Conservation (phyloP, 2,329 filamentous ascomycete species). For the Aspergillus melleus region DNA sequence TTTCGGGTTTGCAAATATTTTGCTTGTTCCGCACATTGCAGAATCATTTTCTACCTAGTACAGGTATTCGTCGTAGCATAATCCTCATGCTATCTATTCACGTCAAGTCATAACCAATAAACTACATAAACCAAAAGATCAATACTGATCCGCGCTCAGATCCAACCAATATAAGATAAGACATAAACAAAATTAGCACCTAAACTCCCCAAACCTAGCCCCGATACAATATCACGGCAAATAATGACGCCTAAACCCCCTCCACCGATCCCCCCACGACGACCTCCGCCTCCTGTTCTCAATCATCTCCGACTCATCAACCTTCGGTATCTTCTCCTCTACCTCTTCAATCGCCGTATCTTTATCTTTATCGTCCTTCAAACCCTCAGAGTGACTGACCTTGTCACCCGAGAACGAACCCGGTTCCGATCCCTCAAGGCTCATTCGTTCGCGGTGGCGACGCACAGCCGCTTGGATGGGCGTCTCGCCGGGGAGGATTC, state of each 20-base stretch:
- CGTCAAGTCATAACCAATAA: too few relatives aligned
- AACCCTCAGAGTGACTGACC: too few relatives aligned
- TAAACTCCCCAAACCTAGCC: too few relatives aligned
- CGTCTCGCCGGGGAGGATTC: neutral
- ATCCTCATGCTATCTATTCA: too few relatives aligned
- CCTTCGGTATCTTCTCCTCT: neutral
- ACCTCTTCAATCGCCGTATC: neutral
- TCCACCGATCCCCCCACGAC: neutral
- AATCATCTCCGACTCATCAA: neutral
- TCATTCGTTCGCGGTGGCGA: neutral
- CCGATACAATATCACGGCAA: neutral
- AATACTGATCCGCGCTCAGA: too few relatives aligned
- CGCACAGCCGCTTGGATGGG: neutral
- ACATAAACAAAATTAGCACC: too few relatives aligned
- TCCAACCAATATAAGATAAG: too few relatives aligned
- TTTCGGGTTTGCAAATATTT: neutral
- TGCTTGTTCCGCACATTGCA: too few relatives aligned
- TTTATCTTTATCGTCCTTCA: neutral
- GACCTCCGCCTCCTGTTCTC: neutral
- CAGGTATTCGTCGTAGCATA: too few relatives aligned
- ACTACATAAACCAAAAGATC: too few relatives aligned
- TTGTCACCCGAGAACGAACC: too few relatives aligned
- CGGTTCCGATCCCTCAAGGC: too few relatives aligned
- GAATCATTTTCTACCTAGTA: neutral
- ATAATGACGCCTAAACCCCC: neutral